Evolutionary conservation across 208 protist species (phyloP).

Genomic region (Trypanosoma grayi): DNA sequence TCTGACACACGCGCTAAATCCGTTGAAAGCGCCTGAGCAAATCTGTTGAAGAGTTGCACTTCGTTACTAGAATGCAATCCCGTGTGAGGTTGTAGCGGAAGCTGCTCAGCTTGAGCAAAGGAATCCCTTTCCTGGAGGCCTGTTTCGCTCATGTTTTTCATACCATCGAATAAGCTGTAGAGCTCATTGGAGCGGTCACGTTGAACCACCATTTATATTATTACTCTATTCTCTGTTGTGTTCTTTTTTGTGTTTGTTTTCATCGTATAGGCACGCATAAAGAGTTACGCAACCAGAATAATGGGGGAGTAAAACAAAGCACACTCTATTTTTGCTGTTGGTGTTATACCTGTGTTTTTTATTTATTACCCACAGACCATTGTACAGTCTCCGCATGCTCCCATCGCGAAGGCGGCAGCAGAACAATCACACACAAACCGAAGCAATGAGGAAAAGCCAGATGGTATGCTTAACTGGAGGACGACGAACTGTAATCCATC

Average conservation of each 20-base stretch:
- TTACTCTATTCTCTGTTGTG: too few relatives aligned
- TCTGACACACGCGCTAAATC: constrained; percentile 81
- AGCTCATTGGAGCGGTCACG: constrained; percentile 38
- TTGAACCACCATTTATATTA: constrained; percentile 26
- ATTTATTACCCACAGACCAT: too few relatives aligned
- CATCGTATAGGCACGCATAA: too few relatives aligned
- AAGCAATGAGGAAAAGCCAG: too few relatives aligned
- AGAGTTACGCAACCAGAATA: too few relatives aligned
- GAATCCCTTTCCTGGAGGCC: not conserved
- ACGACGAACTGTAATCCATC: constrained; percentile 10
- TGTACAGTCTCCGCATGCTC: too few relatives aligned
- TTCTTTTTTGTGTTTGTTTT: too few relatives aligned
- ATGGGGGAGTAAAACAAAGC: too few relatives aligned
- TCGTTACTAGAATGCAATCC: constrained; percentile 65
- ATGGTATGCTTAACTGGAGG: constrained; percentile 17
- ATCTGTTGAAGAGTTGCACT: constrained; percentile 77
- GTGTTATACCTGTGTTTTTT: too few relatives aligned
- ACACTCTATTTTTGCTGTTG: too few relatives aligned
- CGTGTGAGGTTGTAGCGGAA: constrained; percentile 6
- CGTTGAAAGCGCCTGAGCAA: constrained; percentile 72
- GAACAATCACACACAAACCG: too few relatives aligned
- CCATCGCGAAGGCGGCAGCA: too few relatives aligned
- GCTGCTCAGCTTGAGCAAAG: not conserved
- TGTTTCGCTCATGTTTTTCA: not conserved
- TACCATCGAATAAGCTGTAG: constrained; percentile 28